Conservation (phyloP, 331 rosid species). For the Prunus yedoensis region DNA sequence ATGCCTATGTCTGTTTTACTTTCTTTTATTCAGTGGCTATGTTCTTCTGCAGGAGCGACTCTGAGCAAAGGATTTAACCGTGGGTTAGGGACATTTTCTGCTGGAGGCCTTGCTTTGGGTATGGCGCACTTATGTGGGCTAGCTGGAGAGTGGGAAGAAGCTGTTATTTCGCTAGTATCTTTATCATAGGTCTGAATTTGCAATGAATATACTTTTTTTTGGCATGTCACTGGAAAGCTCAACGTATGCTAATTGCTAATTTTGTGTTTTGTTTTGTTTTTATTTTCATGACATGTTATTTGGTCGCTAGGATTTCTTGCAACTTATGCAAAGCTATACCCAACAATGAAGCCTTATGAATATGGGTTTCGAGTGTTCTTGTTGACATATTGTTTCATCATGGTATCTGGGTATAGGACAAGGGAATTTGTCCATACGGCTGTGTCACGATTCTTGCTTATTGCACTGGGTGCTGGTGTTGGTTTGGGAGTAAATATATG, state of each 20-base stretch:
- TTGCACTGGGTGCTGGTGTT: slow-evolving; percentile 88
- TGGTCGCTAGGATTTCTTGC: slow-evolving; percentile 65
- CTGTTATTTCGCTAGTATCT: slow-evolving; percentile 56
- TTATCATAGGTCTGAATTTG: slow-evolving; percentile 50
- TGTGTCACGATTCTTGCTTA: slow-evolving; percentile 68
- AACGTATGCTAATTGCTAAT: not conserved
- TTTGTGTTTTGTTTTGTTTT: not conserved
- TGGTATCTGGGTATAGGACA: slow-evolving; percentile 85
- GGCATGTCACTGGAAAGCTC: slow-evolving; percentile 5
- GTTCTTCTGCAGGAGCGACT: slow-evolving; percentile 72
- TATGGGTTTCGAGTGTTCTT: slow-evolving; percentile 95
- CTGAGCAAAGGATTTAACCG: slow-evolving; percentile 94
- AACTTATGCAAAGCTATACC: slow-evolving; percentile 79
- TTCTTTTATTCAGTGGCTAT: not conserved
- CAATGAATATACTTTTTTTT: slow-evolving; percentile 9
- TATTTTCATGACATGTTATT: slow-evolving; percentile 28
- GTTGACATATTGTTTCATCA: slow-evolving; percentile 85
- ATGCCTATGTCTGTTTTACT: not conserved
- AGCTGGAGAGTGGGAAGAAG: slow-evolving; percentile 77
- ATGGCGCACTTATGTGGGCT: slow-evolving; percentile 62
- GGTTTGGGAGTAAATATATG: slow-evolving; percentile 75
- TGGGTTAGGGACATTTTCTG: slow-evolving; percentile 86
- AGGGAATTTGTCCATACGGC: slow-evolving; percentile 75
- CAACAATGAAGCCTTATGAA: slow-evolving; percentile 89
- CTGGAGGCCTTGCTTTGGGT: slow-evolving; percentile 91